These are phyloP conservation scores for Thalassiosira livingstoniorum DNA, from an alignment of 352 stramenopile genomes.

Conservation along the genomic window DNA sequence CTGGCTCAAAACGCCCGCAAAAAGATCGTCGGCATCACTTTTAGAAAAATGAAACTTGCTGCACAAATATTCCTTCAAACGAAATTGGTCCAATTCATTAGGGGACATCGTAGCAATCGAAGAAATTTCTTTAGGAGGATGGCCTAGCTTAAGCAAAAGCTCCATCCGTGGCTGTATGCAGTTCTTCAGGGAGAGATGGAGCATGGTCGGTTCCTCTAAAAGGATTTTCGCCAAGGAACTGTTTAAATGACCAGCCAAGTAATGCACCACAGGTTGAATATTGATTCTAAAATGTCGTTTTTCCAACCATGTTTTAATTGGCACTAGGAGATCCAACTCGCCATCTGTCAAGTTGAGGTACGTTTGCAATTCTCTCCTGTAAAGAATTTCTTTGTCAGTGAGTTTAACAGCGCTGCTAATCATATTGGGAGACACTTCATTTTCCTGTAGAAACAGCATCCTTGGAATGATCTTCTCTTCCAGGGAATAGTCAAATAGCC, in stretches of 20 bases:
- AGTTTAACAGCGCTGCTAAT: conserved; percentile 11
- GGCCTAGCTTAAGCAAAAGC: conserved; percentile 24
- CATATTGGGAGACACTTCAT: conserved; percentile 9
- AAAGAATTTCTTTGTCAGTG: conserved; percentile 23
- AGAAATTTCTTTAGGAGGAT: conserved; percentile 23
- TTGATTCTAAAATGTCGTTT: conserved; percentile 16
- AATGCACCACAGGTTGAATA: conserved; percentile 15
- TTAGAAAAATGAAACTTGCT: no score
- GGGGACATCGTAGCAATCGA: conserved; percentile 18
- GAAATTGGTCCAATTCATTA: conserved; percentile 36
- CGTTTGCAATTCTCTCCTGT: conserved; percentile 25
- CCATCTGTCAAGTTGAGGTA: conserved; percentile 35
- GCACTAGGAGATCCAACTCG: conserved; percentile 32
- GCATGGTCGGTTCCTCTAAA: conserved; percentile 30
- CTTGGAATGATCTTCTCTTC: conserved; percentile 22
- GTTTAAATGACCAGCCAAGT: conserved; percentile 26
- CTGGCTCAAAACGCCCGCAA: no score
- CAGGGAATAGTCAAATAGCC: conserved; percentile 34
- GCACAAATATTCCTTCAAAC: conserved; percentile 19
- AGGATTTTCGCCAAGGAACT: no score
- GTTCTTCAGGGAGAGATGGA: conserved; percentile 32
- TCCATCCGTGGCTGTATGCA: conserved; percentile 30
- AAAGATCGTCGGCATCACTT: no score
- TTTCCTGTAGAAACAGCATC: conserved; percentile 25
- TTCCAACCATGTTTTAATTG: conserved; percentile 33